Evolutionary conservation across 331 rosid species (phyloP), one percentile per base, ranked within the genome.

Genomic region (Stylosanthes scabra): DNA sequence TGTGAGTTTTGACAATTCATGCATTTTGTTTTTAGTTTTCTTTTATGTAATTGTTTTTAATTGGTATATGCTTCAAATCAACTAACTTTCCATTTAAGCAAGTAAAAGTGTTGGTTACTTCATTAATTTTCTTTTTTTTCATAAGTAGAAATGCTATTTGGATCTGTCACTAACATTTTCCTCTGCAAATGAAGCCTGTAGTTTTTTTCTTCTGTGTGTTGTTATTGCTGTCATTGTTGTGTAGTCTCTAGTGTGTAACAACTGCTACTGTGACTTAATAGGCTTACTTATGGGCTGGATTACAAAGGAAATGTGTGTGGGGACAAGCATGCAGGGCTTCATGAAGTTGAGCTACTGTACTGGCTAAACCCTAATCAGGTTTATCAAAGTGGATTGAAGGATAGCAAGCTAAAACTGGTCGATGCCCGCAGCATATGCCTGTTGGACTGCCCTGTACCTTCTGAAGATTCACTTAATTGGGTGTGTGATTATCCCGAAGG

Each of bases 401-500:
- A 88, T 78, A 80, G 86, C 72, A 81, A 86, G 31, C 84, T 90
- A 65, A 81, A 88, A 59, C 77, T 93, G 74, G 87, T 72, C 3
- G 74, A 90, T 83, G 93, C 90, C 3, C 89, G 92, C 57, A 90
- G 84, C 73, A 84, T 93, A 83, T 82, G 85, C 69, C 55, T 82
- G 70, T 60, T 82, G 65, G 85, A 93, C 80, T 93, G 98, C 72
- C 98, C 98, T 9, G 11, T 11, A 15, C 97, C 98, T 58, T 72
- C 87, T 11, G 96, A 86, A 29, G 98, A 93, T 73, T 76, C 89
- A 42, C 86, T 93, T 27, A 89, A 70, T 78, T 93, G 98, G 98
- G 97, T 93, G 59, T 93, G 98, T 61, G 93, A 93, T 80, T 93
- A 93, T 81, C 98, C 98, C 0, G 98, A 89, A 46, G 97, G 96